Conservation (phyloP, 164 flowering plant genomes). For the Annona cherimola region DNA sequence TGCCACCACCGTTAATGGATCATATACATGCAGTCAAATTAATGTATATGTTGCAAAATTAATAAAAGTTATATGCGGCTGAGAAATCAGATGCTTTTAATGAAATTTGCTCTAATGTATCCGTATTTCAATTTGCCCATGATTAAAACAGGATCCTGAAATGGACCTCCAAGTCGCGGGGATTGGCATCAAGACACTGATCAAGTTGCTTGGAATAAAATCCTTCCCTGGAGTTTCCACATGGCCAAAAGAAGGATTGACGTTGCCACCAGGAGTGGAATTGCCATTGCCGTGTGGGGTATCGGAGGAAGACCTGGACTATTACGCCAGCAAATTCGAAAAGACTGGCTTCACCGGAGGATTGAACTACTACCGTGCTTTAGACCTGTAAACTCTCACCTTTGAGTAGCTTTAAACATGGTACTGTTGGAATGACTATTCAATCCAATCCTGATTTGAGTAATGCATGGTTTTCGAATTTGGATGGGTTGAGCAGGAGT, state of each 20-base stretch:
- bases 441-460: background rate
- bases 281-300: constrained; percentile 39
- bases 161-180: constrained; percentile 45
- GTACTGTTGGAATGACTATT: background rate
- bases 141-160: constrained; percentile 35
- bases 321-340: constrained; percentile 39
- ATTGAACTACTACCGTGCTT: constrained; percentile 48
- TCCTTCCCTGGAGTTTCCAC: constrained; percentile 18
- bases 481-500: constrained; percentile 29
- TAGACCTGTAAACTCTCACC: constrained; percentile 36
- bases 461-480: constrained; percentile 3
- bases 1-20: no score
- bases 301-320: constrained; percentile 41
- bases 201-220: constrained; percentile 37
- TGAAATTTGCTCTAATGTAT: background rate
- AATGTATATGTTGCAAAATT: no score
- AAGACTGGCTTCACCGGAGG: constrained; percentile 51
- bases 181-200: constrained; percentile 31
- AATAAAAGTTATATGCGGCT: background rate
- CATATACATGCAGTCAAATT: no score
- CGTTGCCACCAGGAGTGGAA: no score
- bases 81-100: background rate
- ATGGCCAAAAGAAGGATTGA: constrained; percentile 25
- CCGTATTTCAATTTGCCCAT: no score
- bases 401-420: background rate